Evolutionary conservation across 352 stramenopile species (phyloP).

Genomic region (Globisporangium spiculum): DNA sequence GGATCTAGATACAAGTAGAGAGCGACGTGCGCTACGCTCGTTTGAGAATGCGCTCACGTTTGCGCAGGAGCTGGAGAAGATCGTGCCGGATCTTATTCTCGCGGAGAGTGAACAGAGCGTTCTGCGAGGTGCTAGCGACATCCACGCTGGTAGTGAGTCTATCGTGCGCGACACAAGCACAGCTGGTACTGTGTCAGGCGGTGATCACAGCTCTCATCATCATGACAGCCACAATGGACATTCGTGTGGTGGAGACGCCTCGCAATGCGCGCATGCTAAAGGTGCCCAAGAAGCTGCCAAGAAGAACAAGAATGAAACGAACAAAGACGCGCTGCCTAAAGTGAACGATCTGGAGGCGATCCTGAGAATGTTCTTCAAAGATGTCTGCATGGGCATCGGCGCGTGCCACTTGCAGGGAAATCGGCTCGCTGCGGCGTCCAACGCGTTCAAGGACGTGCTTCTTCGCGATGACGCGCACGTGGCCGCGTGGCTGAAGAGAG

Average conservation of each 20-base stretch:
- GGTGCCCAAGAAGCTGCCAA: not conserved
- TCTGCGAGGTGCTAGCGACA: not conserved
- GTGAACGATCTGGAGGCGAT: slow-evolving; percentile 50
- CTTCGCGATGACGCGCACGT: slow-evolving; percentile 47
- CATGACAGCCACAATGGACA: slow-evolving; percentile 16
- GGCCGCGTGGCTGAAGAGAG: slow-evolving; percentile 49
- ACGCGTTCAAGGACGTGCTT: slow-evolving; percentile 71
- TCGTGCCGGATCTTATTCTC: slow-evolving; percentile 37
- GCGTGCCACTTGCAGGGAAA: slow-evolving; percentile 30
- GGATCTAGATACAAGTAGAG: not conserved
- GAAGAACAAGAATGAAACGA: slow-evolving; percentile 3
- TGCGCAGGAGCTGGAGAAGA: slow-evolving; percentile 31
- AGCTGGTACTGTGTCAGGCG: too few species aligned
- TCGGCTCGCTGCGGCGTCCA: slow-evolving; percentile 36
- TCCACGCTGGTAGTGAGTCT: not conserved
- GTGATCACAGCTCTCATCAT: not conserved
- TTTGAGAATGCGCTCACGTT: slow-evolving; percentile 38
- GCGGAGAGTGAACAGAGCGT: slow-evolving; percentile 18
- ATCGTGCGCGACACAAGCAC: not conserved
- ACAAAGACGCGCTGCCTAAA: slow-evolving; percentile 27
- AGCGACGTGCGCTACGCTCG: slow-evolving; percentile 14
- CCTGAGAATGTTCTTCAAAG: slow-evolving; percentile 67
- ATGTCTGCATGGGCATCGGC: slow-evolving; percentile 57
- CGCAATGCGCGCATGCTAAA: slow-evolving; percentile 12
- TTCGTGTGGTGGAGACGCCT: not conserved